Base-by-base conservation (phyloP, 2,329 filamentous ascomycete genomes). In the Dothidotthia symphoricarpi region DNA sequence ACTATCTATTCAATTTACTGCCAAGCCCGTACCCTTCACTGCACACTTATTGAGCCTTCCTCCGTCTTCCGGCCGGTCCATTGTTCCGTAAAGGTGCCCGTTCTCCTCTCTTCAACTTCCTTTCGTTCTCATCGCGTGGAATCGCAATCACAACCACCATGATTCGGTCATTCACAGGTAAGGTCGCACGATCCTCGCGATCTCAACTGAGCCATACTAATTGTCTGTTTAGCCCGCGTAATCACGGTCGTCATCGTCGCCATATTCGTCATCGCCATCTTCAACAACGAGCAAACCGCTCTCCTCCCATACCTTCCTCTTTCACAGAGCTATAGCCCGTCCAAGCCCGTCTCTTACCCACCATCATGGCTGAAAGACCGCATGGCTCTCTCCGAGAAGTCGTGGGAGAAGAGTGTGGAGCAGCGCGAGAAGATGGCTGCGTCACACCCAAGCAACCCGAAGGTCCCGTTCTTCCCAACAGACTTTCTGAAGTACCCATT, bases 401-500 rank as follows among this genome's bases (percentile, higher is more conserved):
- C 57, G 3, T 63, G 60, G 60, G 32, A 54, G 34, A 55, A 53
- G 35, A 61, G 55, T 30, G 53, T 61, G 10, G 49, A 52, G 14
- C 48, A 49, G 12, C 60, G 60, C 14, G 49, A 56, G 11, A 33
- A 47, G 17, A 61, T 62, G 56, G 57, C 58, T 6, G 41, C 45
- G 3, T 27, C 42, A 4, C 57, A 61, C 28, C 59, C 57, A 3
- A 33, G 49, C 8, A 55, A 63, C 19, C 59, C 59, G 4, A 53
- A 53, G 28, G 53, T 63, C 6, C 59, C 59, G 2, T 57, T 63
- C 36, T 63, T 61, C 31, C 59, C 59, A 1, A 51, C 40, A 6
- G 56, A 57, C 36, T 63, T 63, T 30, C 26, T 59, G 15, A 60
- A 55, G 30, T 61, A 60, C 37, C 57, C 59, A 1, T 63, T 48